Conservation (phyloP, 257 asterid species). For the Avicennia marina region DNA sequence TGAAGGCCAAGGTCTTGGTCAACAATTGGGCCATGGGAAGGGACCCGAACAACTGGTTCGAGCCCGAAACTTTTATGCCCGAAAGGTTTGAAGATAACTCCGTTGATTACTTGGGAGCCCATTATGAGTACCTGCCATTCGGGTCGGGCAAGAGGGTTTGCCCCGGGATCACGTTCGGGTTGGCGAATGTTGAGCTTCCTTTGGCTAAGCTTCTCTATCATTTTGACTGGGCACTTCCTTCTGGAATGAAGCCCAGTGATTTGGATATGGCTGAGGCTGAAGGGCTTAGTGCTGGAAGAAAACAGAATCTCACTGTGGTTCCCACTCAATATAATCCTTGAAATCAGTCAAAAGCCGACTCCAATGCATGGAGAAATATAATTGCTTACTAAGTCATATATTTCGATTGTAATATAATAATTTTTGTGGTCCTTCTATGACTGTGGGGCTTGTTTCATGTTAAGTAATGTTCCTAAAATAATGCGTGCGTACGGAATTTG, state of each 20-base stretch:
- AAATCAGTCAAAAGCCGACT: too few relatives aligned
- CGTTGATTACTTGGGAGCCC: constrained; percentile 1
- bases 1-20: too few relatives aligned
- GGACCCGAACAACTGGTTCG: not conserved
- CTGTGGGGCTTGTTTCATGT: too few relatives aligned
- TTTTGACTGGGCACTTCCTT: constrained; percentile 2
- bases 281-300: not conserved
- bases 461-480: too few relatives aligned
- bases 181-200: constrained; percentile 12
- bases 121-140: constrained; percentile 11
- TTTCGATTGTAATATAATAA: too few relatives aligned
- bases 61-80: constrained; percentile 11
- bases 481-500: too few relatives aligned
- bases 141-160: constrained; percentile 16
- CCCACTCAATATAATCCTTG: not conserved
- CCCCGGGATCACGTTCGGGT: constrained; percentile 11
- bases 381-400: too few relatives aligned
- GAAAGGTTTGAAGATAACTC: constrained; percentile 2
- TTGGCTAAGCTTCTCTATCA: constrained; percentile 1
- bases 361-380: too few relatives aligned
- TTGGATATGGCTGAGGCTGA: constrained; percentile 9
- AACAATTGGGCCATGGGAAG: constrained; percentile 17
- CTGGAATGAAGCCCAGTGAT: not conserved
- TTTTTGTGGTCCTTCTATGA: too few relatives aligned
- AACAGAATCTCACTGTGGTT: not conserved